phyloP scores from a whole-genome alignment of 768 basidiomycete genomes.

The Cystofilobasidium ferigula region DNA sequence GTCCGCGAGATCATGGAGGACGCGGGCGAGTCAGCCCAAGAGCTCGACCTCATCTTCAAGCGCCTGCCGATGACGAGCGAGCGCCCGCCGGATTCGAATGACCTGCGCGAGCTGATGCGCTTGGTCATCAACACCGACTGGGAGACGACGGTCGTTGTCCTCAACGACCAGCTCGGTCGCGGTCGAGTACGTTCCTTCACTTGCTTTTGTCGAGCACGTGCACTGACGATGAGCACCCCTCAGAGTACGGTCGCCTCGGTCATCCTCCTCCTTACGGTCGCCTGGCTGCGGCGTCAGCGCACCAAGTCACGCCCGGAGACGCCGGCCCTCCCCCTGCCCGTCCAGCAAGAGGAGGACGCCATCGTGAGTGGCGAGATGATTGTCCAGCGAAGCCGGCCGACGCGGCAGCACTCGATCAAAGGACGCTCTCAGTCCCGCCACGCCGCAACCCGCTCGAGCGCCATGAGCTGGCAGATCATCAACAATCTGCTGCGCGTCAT shows the following conservation, averaged over 20 bases:
- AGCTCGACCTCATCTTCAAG: conserved; percentile 60
- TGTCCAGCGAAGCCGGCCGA: conserved; percentile 19
- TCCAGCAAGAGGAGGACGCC: conserved; percentile 16
- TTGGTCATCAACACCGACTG: conserved; percentile 60
- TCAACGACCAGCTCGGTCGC: conserved; percentile 84
- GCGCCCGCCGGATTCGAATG: conserved; percentile 42
- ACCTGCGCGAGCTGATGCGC: conserved; percentile 36
- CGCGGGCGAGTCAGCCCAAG: conserved; percentile 30
- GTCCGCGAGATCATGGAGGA: conserved; percentile 75
- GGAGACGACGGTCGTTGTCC: conserved; percentile 59
- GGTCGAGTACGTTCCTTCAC: conserved; percentile 10
- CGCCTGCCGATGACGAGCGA: conserved; percentile 92
- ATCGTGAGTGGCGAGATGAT: conserved; percentile 17
- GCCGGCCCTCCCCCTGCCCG: neutral
- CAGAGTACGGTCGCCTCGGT: conserved; percentile 84
- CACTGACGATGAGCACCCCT: neutral
- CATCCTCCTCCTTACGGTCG: conserved; percentile 66
- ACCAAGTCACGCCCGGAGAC: neutral
- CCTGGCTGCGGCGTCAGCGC: conserved; percentile 50
- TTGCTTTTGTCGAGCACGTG: neutral
- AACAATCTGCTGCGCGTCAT: conserved; percentile 81
- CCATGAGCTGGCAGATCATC: conserved; percentile 72
- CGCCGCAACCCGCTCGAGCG: conserved; percentile 31
- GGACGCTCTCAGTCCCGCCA: neutral
- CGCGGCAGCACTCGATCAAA: conserved; percentile 12